Conservation (phyloP, 495 filamentous ascomycete species). For the Delitschia confertaspora region DNA sequence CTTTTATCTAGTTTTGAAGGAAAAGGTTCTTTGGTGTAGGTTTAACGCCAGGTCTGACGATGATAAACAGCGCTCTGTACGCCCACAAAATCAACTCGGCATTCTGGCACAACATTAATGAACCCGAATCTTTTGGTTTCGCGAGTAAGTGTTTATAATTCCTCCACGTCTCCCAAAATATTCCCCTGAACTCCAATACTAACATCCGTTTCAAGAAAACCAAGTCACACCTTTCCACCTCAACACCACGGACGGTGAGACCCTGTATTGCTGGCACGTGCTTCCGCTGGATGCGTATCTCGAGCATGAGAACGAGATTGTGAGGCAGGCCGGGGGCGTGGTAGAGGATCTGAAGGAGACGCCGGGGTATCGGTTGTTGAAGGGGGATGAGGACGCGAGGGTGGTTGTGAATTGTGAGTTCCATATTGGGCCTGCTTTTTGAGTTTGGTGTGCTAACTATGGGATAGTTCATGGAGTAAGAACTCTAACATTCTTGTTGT, state of each 20-base stretch:
- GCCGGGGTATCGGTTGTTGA: conserved; percentile 30
- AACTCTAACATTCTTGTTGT: neutral
- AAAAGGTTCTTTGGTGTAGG: no score
- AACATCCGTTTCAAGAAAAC: no score
- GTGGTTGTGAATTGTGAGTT: conserved; percentile 35
- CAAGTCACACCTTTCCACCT: conserved; percentile 37
- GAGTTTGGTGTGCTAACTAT: neutral
- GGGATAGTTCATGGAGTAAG: no score
- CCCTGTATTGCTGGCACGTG: conserved; percentile 37
- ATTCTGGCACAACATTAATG: conserved; percentile 59
- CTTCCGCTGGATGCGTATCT: conserved; percentile 35
- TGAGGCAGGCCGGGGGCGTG: conserved; percentile 11
- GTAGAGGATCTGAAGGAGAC: conserved; percentile 29
- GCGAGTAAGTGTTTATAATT: conserved; percentile 49
- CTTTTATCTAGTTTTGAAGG: no score
- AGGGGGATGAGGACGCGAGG: conserved; percentile 27
- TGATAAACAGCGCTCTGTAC: conserved; percentile 56
- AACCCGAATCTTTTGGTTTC: conserved; percentile 73
- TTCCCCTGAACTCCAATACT: no score
- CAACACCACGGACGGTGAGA: conserved; percentile 32
- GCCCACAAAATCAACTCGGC: conserved; percentile 61
- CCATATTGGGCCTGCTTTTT: neutral
- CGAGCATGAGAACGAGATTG: conserved; percentile 28
- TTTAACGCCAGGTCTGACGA: conserved; percentile 11
- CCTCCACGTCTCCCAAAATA: no score